These are phyloP conservation scores for Lasiodiplodia sp. DNA, from an alignment of 2,329 filamentous ascomycete species.

Conservation along the genomic window DNA sequence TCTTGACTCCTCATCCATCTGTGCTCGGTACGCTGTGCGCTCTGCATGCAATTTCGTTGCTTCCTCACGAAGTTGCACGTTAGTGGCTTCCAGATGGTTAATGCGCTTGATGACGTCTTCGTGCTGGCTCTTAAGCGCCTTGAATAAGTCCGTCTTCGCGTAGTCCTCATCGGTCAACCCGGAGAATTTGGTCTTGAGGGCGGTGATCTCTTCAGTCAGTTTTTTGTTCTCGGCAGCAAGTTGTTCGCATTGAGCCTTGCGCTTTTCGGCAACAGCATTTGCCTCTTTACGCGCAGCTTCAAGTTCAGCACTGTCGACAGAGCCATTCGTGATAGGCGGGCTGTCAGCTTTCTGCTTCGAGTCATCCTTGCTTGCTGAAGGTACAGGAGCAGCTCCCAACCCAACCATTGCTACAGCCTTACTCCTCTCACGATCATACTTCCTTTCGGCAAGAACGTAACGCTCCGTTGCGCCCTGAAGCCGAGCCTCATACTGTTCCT, in stretches of 20 bases:
- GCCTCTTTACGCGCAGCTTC: slow-evolving; percentile 81
- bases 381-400: slow-evolving; percentile 75
- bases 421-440: slow-evolving; percentile 88
- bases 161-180: slow-evolving; percentile 91
- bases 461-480: slow-evolving; percentile 87
- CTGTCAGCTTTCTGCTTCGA: slow-evolving; percentile 33
- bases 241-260: slow-evolving; percentile 86
- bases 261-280: slow-evolving; percentile 76
- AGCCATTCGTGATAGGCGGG: slow-evolving; percentile 52
- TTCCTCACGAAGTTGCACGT: slow-evolving; percentile 83
- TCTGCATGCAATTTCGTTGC: slow-evolving; percentile 86
- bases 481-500: slow-evolving; percentile 83
- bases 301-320: slow-evolving; percentile 62
- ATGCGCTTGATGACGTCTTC: slow-evolving; percentile 92
- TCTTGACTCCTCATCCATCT: slow-evolving; percentile 82
- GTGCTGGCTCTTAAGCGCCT: slow-evolving; percentile 85
- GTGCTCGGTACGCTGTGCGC: slow-evolving; percentile 78
- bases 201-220: slow-evolving; percentile 78
- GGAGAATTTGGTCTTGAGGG: slow-evolving; percentile 71
- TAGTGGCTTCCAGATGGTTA: slow-evolving; percentile 89
- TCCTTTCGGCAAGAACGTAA: slow-evolving; percentile 95
- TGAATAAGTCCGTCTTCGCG: slow-evolving; percentile 90
- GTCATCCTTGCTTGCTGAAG: slow-evolving; percentile 47
- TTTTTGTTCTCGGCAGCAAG: slow-evolving; percentile 79
- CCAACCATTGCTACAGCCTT: slow-evolving; percentile 90